Percentiles rank a stretch among this genome's conserved stretches.
phyloP scores from a whole-genome alignment of 2,329 filamentous ascomycete species.

The Cladosporium sp. region DNA sequence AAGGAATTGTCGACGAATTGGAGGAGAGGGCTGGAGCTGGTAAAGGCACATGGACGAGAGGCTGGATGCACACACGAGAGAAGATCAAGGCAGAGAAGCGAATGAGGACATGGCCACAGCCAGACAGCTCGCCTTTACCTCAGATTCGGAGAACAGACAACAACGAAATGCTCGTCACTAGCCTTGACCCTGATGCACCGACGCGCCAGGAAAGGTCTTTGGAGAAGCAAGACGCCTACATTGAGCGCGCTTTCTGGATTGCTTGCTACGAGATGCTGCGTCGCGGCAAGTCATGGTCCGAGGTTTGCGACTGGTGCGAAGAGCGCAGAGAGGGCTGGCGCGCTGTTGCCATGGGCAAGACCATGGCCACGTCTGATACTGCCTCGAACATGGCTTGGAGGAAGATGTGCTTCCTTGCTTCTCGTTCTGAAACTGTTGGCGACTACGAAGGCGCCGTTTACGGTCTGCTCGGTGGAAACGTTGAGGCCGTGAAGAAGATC shows the following conservation, averaged over 20 bases:
- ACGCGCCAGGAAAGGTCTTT: slow-evolving; percentile 71
- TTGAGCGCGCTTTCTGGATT: slow-evolving; percentile 86
- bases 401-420: slow-evolving; percentile 70
- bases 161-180: slow-evolving; percentile 67
- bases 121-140: slow-evolving; percentile 50
- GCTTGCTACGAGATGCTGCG: slow-evolving; percentile 92
- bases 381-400: slow-evolving; percentile 55
- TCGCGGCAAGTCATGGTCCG: slow-evolving; percentile 67
- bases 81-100: slow-evolving; percentile 88
- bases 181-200: slow-evolving; percentile 88
- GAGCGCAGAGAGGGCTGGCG: slow-evolving; percentile 87
- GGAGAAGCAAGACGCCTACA: slow-evolving; percentile 78
- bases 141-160: slow-evolving; percentile 41
- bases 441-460: slow-evolving; percentile 87
- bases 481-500: slow-evolving; percentile 69
- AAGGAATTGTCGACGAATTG: slow-evolving; percentile 69
- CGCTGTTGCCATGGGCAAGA: slow-evolving; percentile 71
- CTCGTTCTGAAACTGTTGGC: slow-evolving; percentile 60
- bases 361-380: slow-evolving; percentile 40
- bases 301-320: slow-evolving; percentile 79
- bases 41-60: slow-evolving; percentile 72
- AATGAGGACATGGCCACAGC: slow-evolving; percentile 50
- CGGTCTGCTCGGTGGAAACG: slow-evolving; percentile 80
- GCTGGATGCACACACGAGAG: slow-evolving; percentile 87
- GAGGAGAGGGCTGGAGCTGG: slow-evolving; percentile 64